A percentile compares a stretch with the other conserved stretches of the same genome.
These are phyloP conservation scores for Cantharellus anzutake DNA, from an alignment of 768 basidiomycete species.

Conservation along the genomic window DNA sequence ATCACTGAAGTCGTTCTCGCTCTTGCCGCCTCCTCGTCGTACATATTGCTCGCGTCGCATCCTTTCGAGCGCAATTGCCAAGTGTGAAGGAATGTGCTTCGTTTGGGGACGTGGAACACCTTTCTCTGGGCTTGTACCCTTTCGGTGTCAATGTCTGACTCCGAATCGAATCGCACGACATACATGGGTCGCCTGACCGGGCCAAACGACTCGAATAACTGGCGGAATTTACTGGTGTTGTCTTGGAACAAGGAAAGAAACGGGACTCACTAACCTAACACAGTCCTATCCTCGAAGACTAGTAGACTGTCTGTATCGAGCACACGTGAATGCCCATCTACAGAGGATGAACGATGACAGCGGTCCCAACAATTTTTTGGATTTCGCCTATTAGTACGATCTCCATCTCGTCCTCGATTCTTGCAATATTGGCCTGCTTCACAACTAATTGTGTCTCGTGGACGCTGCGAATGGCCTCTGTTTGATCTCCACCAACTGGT, in stretches of 20 bases:
- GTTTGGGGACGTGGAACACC: conserved; percentile 67
- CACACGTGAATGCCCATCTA: conserved; percentile 38
- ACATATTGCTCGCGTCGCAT: conserved; percentile 84
- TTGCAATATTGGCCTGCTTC: background rate
- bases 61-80: conserved; percentile 57
- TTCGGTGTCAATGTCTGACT: conserved; percentile 39
- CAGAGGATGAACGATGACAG: conserved; percentile 39
- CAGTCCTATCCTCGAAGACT: conserved; percentile 73
- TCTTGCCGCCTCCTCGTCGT: conserved; percentile 88
- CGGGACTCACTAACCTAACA: conserved; percentile 64
- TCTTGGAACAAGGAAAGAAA: conserved; percentile 6
- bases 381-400: conserved; percentile 66
- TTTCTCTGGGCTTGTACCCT: conserved; percentile 24
- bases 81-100: conserved; percentile 72
- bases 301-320: conserved; percentile 82
- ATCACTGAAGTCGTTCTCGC: conserved; percentile 88
- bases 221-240: conserved; percentile 8
- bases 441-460: background rate
- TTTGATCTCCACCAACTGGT: conserved; percentile 3
- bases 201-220: conserved; percentile 94
- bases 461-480: conserved; percentile 20
- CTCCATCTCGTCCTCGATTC: background rate
- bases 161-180: conserved; percentile 59
- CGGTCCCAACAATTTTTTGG: conserved; percentile 49
- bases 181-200: conserved; percentile 83